Base-by-base conservation (phyloP, 2,329 filamentous ascomycete genomes). In the Cadophora gregata region DNA sequence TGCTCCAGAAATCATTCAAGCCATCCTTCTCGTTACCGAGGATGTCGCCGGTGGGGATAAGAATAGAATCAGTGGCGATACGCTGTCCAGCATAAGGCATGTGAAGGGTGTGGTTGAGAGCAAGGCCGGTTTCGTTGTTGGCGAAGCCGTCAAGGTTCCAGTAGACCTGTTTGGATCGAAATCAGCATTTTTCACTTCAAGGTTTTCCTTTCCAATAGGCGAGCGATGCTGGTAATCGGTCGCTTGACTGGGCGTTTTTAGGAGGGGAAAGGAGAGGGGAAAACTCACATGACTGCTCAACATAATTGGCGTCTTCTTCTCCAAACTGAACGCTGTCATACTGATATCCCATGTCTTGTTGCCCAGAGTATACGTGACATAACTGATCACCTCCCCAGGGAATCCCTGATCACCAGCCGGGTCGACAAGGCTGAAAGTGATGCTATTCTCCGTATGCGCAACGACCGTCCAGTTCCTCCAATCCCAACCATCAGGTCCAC, bases 131-230 rank as follows among this genome's bases (percentile, higher is more conserved):
- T 76, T 90, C 84, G 66, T 90, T 87, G 80, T 93, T 93, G 74
- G 89, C 84, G 74, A 91, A 95, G 38, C 89, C 92, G 74, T 94
- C 91, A 53, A 95, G 82, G 77, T 94, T 94, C 92, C 91, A 95
- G 83, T 95, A 95, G 8, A 86, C 87, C 81, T 92, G 83, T 71
- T n/a, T 81, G 85, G 19, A 51, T 27, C 42, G 4, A 16, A 21
- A 25, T 64, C 33, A 60, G 42, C 12, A 38, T 48, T 4, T 2
- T 42, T 38, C 36, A 19, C 21, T 24, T 19, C 38, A 16, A 6
- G 25, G 29, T 53, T 16, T 31, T 56, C 47, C 5, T 9, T 25
- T 42, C n/a, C n/a, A n/a, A n/a, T n/a, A n/a, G n/a, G n/a, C n/a
- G n/a, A n/a, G n/a, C n/a, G n/a, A n/a, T n/a, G n/a, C n/a, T n/a